Evolutionary conservation across 228 moss, liverwort and hornwort species (phyloP).

Genomic region (Sphagnum magellanicum): DNA sequence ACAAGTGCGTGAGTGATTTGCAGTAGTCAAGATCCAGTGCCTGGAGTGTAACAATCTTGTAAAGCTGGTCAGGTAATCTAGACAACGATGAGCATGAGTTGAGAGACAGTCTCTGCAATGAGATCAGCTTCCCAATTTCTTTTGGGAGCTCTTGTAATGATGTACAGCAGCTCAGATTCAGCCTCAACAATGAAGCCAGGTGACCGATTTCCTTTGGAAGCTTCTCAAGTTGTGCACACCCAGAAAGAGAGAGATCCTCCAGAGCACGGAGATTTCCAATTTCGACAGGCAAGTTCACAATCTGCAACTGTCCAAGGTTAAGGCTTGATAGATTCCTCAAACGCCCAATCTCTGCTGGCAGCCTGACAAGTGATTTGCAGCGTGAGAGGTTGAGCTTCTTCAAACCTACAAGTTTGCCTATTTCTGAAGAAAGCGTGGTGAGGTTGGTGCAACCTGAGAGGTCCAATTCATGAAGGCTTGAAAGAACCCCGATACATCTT

Average conservation of each 20-base stretch:
- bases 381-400: slow-evolving; percentile 35
- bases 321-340: slow-evolving; percentile 30
- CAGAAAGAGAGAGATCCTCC: slow-evolving; percentile 32
- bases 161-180: slow-evolving; percentile 39
- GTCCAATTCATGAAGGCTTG: slow-evolving; percentile 32
- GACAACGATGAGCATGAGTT: slow-evolving; percentile 31
- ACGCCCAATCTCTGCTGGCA: slow-evolving; percentile 33
- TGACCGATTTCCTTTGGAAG: slow-evolving; percentile 35
- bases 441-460: slow-evolving; percentile 42
- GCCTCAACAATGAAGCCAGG: slow-evolving; percentile 24
- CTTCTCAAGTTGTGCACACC: slow-evolving; percentile 32
- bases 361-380: slow-evolving; percentile 27
- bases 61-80: slow-evolving; percentile 31
- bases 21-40: slow-evolving; percentile 39
- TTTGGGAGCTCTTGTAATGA: slow-evolving; percentile 34
- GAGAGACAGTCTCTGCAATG: slow-evolving; percentile 27
- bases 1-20: slow-evolving; percentile 26
- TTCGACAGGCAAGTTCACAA: slow-evolving; percentile 29
- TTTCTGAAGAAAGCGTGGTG: slow-evolving; percentile 31
- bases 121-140: slow-evolving; percentile 33
- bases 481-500: slow-evolving; percentile 24
- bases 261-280: slow-evolving; percentile 34
- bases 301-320: slow-evolving; percentile 24
- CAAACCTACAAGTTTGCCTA: slow-evolving; percentile 23
- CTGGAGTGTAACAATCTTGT: slow-evolving; percentile 29